Conservation (phyloP, 495 filamentous ascomycete species). For the Penicillium subrubescens region DNA sequence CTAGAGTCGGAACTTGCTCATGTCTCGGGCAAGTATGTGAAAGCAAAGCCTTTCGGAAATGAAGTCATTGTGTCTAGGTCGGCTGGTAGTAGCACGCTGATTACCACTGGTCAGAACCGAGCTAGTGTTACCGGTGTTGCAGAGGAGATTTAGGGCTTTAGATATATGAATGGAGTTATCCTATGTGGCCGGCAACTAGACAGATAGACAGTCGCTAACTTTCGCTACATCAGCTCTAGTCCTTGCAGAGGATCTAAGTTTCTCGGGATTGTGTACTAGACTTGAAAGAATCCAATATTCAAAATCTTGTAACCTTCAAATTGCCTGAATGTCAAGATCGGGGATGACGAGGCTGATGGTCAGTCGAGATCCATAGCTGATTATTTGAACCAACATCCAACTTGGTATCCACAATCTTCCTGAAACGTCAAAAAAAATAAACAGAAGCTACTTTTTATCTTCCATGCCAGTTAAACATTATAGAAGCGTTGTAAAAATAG, state of each 20-base stretch:
- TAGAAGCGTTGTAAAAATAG: background rate
- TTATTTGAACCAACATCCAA: too few species aligned
- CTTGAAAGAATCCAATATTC: too few species aligned
- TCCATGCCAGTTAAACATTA: background rate
- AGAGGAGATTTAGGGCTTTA: background rate
- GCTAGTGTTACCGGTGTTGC: background rate
- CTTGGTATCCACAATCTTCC: too few species aligned
- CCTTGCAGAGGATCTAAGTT: too few species aligned
- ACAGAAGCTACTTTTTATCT: background rate
- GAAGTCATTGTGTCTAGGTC: background rate
- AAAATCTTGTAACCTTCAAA: too few species aligned
- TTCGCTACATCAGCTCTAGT: background rate
- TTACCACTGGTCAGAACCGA: background rate
- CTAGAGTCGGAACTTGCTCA: background rate
- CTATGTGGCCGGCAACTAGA: background rate
- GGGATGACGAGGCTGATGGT: too few species aligned
- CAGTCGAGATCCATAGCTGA: too few species aligned
- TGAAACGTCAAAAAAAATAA: too few species aligned
- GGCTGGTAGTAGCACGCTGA: background rate
- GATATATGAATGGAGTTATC: background rate
- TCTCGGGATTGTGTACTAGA: too few species aligned
- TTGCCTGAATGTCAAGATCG: too few species aligned
- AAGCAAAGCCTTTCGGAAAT: background rate
- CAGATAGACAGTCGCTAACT: background rate
- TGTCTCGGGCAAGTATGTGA: background rate